Base-by-base conservation (phyloP, 495 filamentous ascomycete species). In the Cercophora samala region DNA sequence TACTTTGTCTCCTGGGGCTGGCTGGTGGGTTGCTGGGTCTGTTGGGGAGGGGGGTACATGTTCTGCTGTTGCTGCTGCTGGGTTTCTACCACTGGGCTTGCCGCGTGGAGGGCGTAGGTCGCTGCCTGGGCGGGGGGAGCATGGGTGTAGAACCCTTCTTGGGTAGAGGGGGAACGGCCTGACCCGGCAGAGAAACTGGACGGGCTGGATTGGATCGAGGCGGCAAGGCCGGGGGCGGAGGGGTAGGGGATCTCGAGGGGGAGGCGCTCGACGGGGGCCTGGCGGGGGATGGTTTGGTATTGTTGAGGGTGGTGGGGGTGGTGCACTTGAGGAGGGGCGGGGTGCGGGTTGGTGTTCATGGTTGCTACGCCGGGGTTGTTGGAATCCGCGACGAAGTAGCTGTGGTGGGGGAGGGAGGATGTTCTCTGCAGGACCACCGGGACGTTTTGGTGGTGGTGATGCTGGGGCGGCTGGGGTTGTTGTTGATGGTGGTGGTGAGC, bases 351-450 rank as follows among this genome's bases (percentile, higher is more conserved):
- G 23, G 82, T 80, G 75, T 82, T 84, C 81, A 84, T 82, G 29
- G 80, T 86, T 53, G 80, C 83, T 5, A 84, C 79, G 15, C 79
- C 81, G 6, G 82, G 83, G 64, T 84, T 84, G 69, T 76, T 78
- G 58, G 83, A 80, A 52, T 84, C 83, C 6, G 83, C 75, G 32
- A 84, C 76, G 67, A 81, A 85, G 68, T 76, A 81, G n/a, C 68
- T 70, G 64, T 76, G 80, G 23, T 82, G 78, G 0, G 81, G 76
- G 13, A 84, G 73, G 64, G 76, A 78, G 11, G 75, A 70, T 26
- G 81, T 76, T 59, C 75, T 71, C 59, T 80, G 78, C 26, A 78
- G 68, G 5, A 46, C 15, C 67, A 77, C 74, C 13, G 76, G 78
- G 21, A 79, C 68, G 24, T 61, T 64, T 3, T 72, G 69, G 54